Base-by-base conservation (phyloP, 2,329 filamentous ascomycete species). In the Aspergillus brunneoviolaceus region DNA sequence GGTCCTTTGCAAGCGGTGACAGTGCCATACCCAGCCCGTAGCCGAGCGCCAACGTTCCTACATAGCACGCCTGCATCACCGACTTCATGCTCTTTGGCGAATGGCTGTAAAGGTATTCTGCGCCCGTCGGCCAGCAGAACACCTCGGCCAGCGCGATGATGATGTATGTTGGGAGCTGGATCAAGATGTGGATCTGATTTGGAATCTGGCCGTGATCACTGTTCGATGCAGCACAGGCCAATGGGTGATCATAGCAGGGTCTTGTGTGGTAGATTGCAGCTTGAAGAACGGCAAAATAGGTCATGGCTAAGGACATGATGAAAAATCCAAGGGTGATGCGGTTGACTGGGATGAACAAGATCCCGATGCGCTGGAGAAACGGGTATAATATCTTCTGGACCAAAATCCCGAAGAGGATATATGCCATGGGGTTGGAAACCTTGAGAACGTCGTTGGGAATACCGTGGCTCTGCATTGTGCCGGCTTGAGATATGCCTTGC, bases 371-470 rank as follows among this genome's bases (percentile, higher is more conserved):
- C 57, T 80, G 77, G 5, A 89, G 78, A 23, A 79, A 70, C 0
- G 86, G 86, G 64, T 89, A 89, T n/a, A 89, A 61, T 19, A 81
- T 49, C 2, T 83, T 65, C 33, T 71, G 66, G 70, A 84, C 79
- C 51, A 87, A 71, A 0, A 82, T 83, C 2, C 84, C 81, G 52
- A 83, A 75, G n/a, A 88, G 73, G 61, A 89, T 81, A 60, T 87
- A 84, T 27, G 81, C 79, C 42, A 89, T 73, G 0, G 85, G 82
- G 66, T 88, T 85, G 60, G 88, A 78, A 70, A 87, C 84, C 57
- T 78, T 75, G 27, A 89, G 74, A 9, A 89, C 74, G 69, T 89
- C 87, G 68, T 89, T 89, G 7, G 82, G 80, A 4, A 83, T 73
- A 39, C 81, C 81, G 58, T 80, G 71, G 4, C 80, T 74, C 12